Evolutionary conservation across 1,284 basidiomycete species (phyloP), one percentile per base, ranked within the genome.

Genomic region (Violaceomyces palustris): DNA sequence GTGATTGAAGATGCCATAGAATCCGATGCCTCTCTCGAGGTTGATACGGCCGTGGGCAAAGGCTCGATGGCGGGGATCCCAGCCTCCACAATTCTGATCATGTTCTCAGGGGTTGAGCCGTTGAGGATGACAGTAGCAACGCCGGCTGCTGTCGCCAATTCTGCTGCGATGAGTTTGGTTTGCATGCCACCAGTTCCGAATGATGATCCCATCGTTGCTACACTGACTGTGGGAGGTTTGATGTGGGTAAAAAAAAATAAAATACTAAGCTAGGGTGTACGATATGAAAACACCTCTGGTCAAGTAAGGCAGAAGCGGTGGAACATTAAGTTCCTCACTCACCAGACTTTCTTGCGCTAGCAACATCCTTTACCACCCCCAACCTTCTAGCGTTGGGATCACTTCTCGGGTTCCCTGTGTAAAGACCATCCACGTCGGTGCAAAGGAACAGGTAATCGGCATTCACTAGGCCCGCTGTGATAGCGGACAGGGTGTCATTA

Each of bases 161-260:
- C 94, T 0, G 94, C 93, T 1, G 93, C 93, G 54, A 98, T 94
- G 50, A 98, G 82, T 72, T 98, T 99, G 6, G 94, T 98, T 76
- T 94, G 90, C 94, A 98, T 98, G 5, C 94, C 94, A 1, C 93
- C 94, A 2, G 94, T 98, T 0, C 93, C 94, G 10, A 99, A 80
- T 54, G 82, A 88, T 0, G 89, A 92, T 0, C 93, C 94, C 5
- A 93, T 79, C 0, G 91, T 96, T 3, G 83, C 82, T 0, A 91
- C 94, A 64, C 86, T 88, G 3, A 97, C 92, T 91, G 64, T 15
- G 14, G 6, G 46, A 42, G 18, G 45, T 7, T 17, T 8, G 29
- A 25, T 4, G 7, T 28, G 40, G 22, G 29, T 23, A 28, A 10
- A 17, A 15, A 43, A 19, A 34, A n/a, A n/a, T n/a, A n/a, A n/a